Conservation (phyloP, 2,329 filamentous ascomycete genomes). For the Alternaria rosae region DNA sequence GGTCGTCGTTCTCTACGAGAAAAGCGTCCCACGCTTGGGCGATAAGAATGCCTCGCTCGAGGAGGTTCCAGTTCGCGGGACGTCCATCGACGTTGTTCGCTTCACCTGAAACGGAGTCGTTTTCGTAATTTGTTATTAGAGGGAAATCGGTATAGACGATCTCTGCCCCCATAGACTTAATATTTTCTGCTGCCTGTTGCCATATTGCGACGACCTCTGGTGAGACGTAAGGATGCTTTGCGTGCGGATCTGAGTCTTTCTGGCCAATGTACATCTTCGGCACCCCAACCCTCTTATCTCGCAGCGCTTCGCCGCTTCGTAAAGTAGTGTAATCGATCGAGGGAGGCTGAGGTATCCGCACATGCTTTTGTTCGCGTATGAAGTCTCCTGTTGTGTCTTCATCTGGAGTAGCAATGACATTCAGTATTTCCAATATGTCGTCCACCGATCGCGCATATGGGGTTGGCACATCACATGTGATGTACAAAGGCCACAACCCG, state of each 20-base stretch:
- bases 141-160: slow-evolving; percentile 57
- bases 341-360: slow-evolving; percentile 51
- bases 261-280: slow-evolving; percentile 62
- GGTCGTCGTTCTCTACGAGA: slow-evolving; percentile 53
- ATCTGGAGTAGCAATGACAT: slow-evolving; percentile 58
- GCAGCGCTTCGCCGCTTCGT: slow-evolving; percentile 41
- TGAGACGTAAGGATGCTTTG: slow-evolving; percentile 47
- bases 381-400: slow-evolving; percentile 57
- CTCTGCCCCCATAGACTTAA: slow-evolving; percentile 54
- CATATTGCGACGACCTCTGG: slow-evolving; percentile 49
- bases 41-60: slow-evolving; percentile 59
- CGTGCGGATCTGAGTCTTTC: slow-evolving; percentile 38
- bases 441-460: slow-evolving; percentile 60
- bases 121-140: slow-evolving; percentile 56
- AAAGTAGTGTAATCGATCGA: slow-evolving; percentile 50
- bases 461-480: slow-evolving; percentile 63
- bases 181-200: slow-evolving; percentile 44
- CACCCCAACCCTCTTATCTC: slow-evolving; percentile 58
- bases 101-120: slow-evolving; percentile 44
- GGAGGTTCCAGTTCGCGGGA: slow-evolving; percentile 56
- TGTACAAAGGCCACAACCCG: slow-evolving; percentile 64
- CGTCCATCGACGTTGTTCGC: slow-evolving; percentile 54
- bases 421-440: slow-evolving; percentile 60
- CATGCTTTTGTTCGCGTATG: slow-evolving; percentile 60
- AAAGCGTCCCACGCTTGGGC: slow-evolving; percentile 63